phyloP scores from a whole-genome alignment of 2,329 filamentous ascomycete genomes.

The Microdochium trichocladiopsis region DNA sequence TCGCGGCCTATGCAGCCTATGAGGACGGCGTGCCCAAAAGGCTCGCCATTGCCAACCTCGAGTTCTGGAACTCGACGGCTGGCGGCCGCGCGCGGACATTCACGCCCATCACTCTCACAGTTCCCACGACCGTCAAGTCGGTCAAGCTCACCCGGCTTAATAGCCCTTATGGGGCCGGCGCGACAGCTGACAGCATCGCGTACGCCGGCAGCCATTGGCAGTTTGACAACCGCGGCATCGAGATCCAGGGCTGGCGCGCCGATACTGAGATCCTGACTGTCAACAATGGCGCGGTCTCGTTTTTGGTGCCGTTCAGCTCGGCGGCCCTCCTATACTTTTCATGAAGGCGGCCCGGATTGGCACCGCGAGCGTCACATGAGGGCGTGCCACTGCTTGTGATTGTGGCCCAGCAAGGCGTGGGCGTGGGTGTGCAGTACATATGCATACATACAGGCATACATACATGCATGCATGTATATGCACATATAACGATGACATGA shows the following conservation, averaged over 20 bases:
- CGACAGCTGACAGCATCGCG: slow-evolving; percentile 22
- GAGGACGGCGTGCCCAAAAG: slow-evolving; percentile 17
- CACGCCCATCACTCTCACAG: slow-evolving; percentile 11
- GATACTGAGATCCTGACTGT: slow-evolving; percentile 19
- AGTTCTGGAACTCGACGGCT: slow-evolving; percentile 27
- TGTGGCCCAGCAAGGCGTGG: too few relatives aligned
- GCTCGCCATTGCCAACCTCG: slow-evolving; percentile 22
- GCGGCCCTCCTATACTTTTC: slow-evolving; percentile 18
- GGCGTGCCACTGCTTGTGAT: too few relatives aligned
- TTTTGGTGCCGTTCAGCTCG: slow-evolving; percentile 19
- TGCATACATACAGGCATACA: too few relatives aligned
- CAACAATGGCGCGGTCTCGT: slow-evolving; percentile 12
- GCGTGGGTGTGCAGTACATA: too few relatives aligned
- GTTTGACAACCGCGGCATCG: slow-evolving; percentile 21
- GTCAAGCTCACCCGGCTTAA: slow-evolving; percentile 21
- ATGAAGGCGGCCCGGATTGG: too few relatives aligned
- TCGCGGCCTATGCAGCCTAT: slow-evolving; percentile 21
- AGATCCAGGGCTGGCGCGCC: slow-evolving; percentile 21
- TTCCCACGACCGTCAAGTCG: slow-evolving; percentile 10
- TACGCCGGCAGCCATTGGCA: slow-evolving; percentile 31
- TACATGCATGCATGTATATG: neutral
- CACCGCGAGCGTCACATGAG: too few relatives aligned
- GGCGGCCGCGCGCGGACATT: slow-evolving; percentile 12
- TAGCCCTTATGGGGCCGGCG: slow-evolving; percentile 25
- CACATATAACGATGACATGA: too few relatives aligned